Evolutionary conservation across 768 basidiomycete genomes (phyloP).

Genomic region (Russula brevipes): DNA sequence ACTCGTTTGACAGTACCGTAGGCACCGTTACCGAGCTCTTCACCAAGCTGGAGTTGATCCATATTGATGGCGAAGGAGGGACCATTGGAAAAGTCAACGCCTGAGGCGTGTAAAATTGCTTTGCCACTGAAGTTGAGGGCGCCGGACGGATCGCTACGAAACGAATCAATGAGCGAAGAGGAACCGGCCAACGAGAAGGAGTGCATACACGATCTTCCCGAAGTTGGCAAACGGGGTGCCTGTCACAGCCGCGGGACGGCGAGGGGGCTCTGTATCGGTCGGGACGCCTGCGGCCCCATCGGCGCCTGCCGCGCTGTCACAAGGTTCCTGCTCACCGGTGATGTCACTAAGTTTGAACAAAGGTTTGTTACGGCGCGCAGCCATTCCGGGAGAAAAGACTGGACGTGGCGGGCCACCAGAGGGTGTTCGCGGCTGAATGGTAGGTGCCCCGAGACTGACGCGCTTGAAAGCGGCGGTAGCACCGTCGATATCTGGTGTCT

Average conservation of each 20-base stretch:
- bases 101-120: constrained; percentile 84
- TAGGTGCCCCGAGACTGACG: constrained; percentile 29
- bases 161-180: neutral
- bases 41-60: constrained; percentile 83
- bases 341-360: constrained; percentile 62
- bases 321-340: constrained; percentile 34
- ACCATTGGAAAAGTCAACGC: constrained; percentile 87
- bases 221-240: constrained; percentile 89
- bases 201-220: constrained; percentile 83
- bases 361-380: constrained; percentile 45
- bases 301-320: constrained; percentile 55
- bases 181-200: neutral
- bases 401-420: constrained; percentile 34
- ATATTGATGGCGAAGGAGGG: constrained; percentile 91
- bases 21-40: constrained; percentile 94
- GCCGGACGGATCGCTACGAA: constrained; percentile 85
- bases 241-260: constrained; percentile 35
- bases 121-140: constrained; percentile 90
- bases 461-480: constrained; percentile 40
- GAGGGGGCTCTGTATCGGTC: constrained; percentile 34
- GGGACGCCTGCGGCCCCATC: constrained; percentile 70
- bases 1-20: constrained; percentile 98
- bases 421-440: constrained; percentile 22
- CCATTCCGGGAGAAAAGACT: constrained; percentile 36
- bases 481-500: constrained; percentile 38